These are phyloP conservation scores for Ascochyta lentis DNA, from an alignment of 2,329 filamentous ascomycete genomes.

Conservation along the genomic window DNA sequence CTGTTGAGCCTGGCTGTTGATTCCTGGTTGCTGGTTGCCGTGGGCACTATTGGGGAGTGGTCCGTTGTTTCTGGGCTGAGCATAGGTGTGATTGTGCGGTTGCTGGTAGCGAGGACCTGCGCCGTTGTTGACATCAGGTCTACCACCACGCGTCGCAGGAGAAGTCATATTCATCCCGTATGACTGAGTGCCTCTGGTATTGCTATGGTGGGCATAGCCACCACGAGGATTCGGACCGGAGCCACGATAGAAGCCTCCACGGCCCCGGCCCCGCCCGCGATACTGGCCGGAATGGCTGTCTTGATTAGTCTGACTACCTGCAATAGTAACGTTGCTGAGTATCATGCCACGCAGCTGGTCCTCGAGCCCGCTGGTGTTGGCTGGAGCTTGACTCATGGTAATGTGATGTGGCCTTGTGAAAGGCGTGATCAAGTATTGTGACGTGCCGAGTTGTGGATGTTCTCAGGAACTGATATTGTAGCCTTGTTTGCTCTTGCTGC, in stretches of 20 bases:
- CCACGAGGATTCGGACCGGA: conserved; percentile 15
- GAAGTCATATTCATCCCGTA: conserved; percentile 7
- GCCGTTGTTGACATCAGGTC: conserved; percentile 11
- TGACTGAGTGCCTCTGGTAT: conserved; percentile 14
- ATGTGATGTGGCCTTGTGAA: neutral
- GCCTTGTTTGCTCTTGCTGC: neutral
- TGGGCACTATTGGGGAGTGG: conserved; percentile 3
- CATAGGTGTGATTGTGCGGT: neutral
- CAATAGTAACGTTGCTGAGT: conserved; percentile 57
- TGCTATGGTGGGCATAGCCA: conserved; percentile 15
- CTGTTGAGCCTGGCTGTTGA: conserved; percentile 11
- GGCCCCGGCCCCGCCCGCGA: conserved; percentile 32
- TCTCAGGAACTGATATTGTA: neutral
- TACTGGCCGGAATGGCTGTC: conserved; percentile 25
- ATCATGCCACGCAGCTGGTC: conserved; percentile 66
- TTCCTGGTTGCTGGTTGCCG: neutral
- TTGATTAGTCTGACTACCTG: conserved; percentile 24
- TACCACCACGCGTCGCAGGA: conserved; percentile 18
- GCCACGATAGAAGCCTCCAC: conserved; percentile 23
- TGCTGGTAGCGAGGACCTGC: conserved; percentile 17
- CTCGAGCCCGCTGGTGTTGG: conserved; percentile 50
- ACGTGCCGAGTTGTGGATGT: neutral
- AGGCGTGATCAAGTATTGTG: neutral
- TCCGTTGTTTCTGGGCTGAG: conserved; percentile 11
- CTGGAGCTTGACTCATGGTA: conserved; percentile 27